Base-by-base conservation (phyloP, 2,329 filamentous ascomycete genomes). In the Stemphylium lycopersici region DNA sequence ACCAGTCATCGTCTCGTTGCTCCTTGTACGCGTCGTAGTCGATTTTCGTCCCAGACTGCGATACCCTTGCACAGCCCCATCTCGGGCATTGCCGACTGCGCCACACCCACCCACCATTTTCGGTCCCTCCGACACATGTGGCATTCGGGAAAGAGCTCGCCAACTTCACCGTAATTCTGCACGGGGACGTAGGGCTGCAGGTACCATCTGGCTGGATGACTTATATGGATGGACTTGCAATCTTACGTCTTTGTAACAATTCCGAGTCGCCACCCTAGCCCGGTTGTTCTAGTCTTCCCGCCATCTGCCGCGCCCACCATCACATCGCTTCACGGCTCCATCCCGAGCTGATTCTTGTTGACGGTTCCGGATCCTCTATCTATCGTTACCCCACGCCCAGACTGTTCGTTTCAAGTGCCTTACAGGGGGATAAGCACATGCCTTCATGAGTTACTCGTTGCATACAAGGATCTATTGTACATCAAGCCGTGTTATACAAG, bases 371-470 rank as follows among this genome's bases (percentile, higher is more conserved):
- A 45, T 37, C 52, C 58, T 59, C 62, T 37, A 60, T 61, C 47
- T 47, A 41, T 62, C 55, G 54, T 51, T 45, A 55, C 58, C 53
- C 62, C 56, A 52, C 63, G 62, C 55, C 49, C 58, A 64, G 55
- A 56, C 16, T 56, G 47, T 49, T 43, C 47, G 49, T 57, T 43
- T 48, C 48, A 45, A 63, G 52, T 59, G 61, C 62, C 62, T 58
- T 51, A 67, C 63, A 56, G 55, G 57, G 58, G 22, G 61, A 64
- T 48, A 58, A 65, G 65, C 65, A 68, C 59, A 75, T 74, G 73
- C 65, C 71, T 75, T 71, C 70, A 77, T 77, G 74, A 76, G 71
- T 72, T 69, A 66, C 69, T 66, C 65, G 61, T 66, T 65, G 63
- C 64, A 68, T 69, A 69, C 67, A 67, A 63, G 53, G 55, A 61